These are phyloP conservation scores for Halenospora varia DNA, from an alignment of 495 filamentous ascomycete genomes.

Conservation along the genomic window DNA sequence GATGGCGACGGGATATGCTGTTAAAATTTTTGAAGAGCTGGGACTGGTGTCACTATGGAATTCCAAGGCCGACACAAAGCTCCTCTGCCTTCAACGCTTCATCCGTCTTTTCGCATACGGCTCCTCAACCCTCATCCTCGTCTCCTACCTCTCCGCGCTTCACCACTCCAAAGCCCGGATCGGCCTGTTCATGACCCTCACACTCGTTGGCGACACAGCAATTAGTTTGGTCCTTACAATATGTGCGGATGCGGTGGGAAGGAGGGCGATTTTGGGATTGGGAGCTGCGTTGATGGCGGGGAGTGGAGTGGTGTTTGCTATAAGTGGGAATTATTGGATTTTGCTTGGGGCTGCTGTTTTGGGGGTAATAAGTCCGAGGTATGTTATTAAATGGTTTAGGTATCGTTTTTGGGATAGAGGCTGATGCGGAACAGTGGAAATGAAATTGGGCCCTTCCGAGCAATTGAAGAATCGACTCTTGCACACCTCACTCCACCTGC, in stretches of 20 bases:
- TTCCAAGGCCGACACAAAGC: constrained; percentile 56
- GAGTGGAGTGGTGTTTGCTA: constrained; percentile 65
- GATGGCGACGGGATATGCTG: constrained; percentile 13
- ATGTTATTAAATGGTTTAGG: not conserved
- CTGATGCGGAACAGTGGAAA: constrained; percentile 50
- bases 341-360: constrained; percentile 69
- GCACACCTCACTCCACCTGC: constrained; percentile 65
- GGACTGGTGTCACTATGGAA: constrained; percentile 41
- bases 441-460: constrained; percentile 78
- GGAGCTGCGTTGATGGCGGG: constrained; percentile 66
- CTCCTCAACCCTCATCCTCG: constrained; percentile 69
- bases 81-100: constrained; percentile 71
- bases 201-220: constrained; percentile 72
- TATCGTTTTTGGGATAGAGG: not conserved
- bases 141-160: constrained; percentile 62
- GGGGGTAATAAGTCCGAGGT: constrained; percentile 73
- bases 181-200: constrained; percentile 86
- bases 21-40: constrained; percentile 29
- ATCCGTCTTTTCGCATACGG: constrained; percentile 80
- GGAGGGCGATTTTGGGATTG: constrained; percentile 61
- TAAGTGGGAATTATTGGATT: constrained; percentile 68
- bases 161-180: constrained; percentile 65
- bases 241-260: constrained; percentile 69
- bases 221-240: constrained; percentile 74
- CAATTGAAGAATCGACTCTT: constrained; percentile 79